Conservation (phyloP, 164 flowering plant species). For the Dillenia suffruticosa region DNA sequence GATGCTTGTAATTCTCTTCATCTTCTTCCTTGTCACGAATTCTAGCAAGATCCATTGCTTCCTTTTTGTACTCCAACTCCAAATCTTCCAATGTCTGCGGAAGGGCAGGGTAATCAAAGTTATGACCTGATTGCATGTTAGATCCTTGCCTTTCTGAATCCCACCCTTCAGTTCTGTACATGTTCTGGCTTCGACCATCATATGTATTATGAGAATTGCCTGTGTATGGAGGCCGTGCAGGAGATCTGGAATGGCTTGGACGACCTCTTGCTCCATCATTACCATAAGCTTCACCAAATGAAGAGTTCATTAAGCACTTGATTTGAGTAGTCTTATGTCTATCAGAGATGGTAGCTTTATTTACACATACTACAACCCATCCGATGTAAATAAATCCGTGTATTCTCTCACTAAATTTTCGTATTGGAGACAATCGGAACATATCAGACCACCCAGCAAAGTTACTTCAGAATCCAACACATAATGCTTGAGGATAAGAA, state of each 20-base stretch:
- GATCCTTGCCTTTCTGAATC: constrained; percentile 53
- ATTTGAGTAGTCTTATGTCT: constrained; percentile 30
- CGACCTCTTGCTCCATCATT: constrained; percentile 74
- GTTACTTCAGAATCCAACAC: constrained; percentile 64
- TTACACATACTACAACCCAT: constrained; percentile 51
- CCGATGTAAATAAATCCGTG: constrained; percentile 38
- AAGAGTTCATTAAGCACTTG: constrained; percentile 73
- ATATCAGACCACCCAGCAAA: constrained; percentile 52
- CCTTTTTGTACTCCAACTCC: constrained; percentile 81
- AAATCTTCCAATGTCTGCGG: constrained; percentile 75
- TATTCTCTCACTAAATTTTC: constrained; percentile 46
- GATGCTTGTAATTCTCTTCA: constrained; percentile 89
- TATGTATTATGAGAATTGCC: constrained; percentile 48
- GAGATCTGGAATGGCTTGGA: constrained; percentile 79
- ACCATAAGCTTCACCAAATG: constrained; percentile 94
- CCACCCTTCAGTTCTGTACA: constrained; percentile 59
- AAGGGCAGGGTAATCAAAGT: constrained; percentile 42
- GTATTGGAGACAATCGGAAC: constrained; percentile 46
- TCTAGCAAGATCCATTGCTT: constrained; percentile 72
- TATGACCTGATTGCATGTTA: constrained; percentile 42
- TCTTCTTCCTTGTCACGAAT: constrained; percentile 93
- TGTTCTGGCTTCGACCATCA: constrained; percentile 49
- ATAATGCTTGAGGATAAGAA: constrained; percentile 62
- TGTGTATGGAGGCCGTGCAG: constrained; percentile 41
- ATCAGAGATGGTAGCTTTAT: constrained; percentile 50